Conservation (phyloP, 148 eudicot genomes). For the Rheum nobile region DNA sequence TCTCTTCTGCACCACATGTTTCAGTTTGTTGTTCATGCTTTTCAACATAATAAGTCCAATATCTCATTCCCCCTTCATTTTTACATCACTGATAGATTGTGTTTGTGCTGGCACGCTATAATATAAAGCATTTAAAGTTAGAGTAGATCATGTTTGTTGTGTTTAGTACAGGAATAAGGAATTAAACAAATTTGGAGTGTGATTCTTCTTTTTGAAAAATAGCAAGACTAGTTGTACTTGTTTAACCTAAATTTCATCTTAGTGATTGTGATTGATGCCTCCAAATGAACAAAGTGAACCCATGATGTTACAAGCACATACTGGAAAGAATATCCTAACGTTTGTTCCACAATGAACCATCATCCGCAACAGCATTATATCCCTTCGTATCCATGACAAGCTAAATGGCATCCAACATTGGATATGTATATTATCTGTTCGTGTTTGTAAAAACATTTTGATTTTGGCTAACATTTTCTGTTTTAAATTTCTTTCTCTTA, state of each 20-base stretch:
- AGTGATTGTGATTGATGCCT: too few relatives aligned
- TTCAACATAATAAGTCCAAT: background rate
- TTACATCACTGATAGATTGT: background rate
- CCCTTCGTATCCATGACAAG: background rate
- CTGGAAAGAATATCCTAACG: background rate
- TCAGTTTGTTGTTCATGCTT: background rate
- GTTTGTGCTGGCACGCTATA: background rate
- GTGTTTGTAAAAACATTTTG: background rate
- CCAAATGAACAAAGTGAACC: background rate
- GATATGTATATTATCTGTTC: background rate
- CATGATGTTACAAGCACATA: background rate
- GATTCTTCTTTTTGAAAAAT: background rate
- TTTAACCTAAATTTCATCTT: background rate
- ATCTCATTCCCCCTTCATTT: background rate
- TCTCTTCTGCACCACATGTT: background rate
- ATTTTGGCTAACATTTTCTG: background rate
- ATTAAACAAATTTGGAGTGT: background rate
- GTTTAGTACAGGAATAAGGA: background rate
- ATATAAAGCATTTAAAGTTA: background rate
- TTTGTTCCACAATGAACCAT: background rate
- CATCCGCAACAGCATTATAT: background rate
- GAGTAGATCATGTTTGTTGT: background rate
- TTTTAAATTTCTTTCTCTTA: background rate
- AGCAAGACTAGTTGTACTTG: background rate
- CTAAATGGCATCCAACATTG: background rate